Conservation (phyloP, 805 yeast species). For the Ogataea saltuana region DNA sequence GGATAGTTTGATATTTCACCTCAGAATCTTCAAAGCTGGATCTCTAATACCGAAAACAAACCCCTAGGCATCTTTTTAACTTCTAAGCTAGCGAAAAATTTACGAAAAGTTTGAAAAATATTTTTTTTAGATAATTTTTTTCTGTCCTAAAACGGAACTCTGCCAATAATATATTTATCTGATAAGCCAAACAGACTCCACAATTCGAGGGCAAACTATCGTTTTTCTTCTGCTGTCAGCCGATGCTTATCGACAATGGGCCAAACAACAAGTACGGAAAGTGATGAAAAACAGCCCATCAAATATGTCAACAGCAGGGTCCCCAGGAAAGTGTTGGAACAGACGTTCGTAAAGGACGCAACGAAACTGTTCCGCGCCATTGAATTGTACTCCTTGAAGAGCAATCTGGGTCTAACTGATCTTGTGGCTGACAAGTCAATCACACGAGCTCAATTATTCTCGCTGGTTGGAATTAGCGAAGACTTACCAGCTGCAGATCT, state of each 20-base stretch:
- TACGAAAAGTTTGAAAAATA: neutral
- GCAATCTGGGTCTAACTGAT: slow-evolving; percentile 25
- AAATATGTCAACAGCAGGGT: slow-evolving; percentile 16
- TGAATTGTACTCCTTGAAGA: slow-evolving; percentile 26
- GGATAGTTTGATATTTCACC: neutral
- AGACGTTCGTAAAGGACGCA: slow-evolving; percentile 19
- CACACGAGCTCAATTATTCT: slow-evolving; percentile 29
- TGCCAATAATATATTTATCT: neutral
- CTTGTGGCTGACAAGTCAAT: slow-evolving; percentile 29
- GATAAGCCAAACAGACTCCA: neutral
- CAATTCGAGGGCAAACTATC: no score
- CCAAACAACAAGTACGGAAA: slow-evolving; percentile 20
- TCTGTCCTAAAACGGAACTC: slow-evolving; percentile 1
- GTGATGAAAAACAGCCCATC: slow-evolving; percentile 7
- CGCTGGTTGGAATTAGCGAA: slow-evolving; percentile 38
- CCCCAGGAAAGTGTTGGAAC: slow-evolving; percentile 21
- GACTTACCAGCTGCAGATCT: slow-evolving; percentile 35
- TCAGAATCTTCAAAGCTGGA: neutral
- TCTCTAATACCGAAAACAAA: neutral
- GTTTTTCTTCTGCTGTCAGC: no score
- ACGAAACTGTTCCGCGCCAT: slow-evolving; percentile 25
- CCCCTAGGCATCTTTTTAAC: neutral
- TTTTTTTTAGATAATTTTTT: slow-evolving; percentile 9
- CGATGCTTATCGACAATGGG: no score
- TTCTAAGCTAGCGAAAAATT: neutral